A percentile compares a stretch with the other conserved stretches of the same genome.
Conservation (phyloP, 805 yeast genomes). For the Saccharomycopsis synnaedendra region DNA sequence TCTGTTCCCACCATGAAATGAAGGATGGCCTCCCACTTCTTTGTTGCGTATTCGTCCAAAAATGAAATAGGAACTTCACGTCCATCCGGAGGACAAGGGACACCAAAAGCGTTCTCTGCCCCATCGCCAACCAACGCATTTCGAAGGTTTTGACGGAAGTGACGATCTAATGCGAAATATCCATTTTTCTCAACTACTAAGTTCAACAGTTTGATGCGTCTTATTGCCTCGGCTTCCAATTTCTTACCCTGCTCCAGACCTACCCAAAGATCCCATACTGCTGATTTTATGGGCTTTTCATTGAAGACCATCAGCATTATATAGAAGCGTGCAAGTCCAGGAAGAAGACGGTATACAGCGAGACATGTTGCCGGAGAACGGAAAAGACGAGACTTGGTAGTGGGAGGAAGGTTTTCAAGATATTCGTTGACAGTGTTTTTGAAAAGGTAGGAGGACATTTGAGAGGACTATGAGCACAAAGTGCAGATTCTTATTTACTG, state of each 20-base stretch:
- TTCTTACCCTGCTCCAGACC: slow-evolving; percentile 32
- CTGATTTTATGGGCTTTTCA: slow-evolving; percentile 56
- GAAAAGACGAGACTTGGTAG: slow-evolving; percentile 74
- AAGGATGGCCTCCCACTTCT: slow-evolving; percentile 88
- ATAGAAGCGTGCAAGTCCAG: slow-evolving; percentile 80
- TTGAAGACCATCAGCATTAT: slow-evolving; percentile 80
- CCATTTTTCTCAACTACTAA: slow-evolving; percentile 50
- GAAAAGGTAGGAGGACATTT: slow-evolving; percentile 28
- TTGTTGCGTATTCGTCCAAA: slow-evolving; percentile 69
- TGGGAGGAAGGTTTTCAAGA: slow-evolving; percentile 79
- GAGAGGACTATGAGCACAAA: too few species aligned
- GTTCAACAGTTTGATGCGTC: slow-evolving; percentile 66
- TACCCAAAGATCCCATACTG: slow-evolving; percentile 69
- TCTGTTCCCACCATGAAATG: slow-evolving; percentile 98
- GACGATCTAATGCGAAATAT: slow-evolving; percentile 49
- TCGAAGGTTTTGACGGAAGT: slow-evolving; percentile 64
- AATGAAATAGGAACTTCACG: slow-evolving; percentile 47
- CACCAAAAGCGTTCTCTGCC: slow-evolving; percentile 65
- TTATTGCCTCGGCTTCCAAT: slow-evolving; percentile 61
- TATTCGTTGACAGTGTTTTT: slow-evolving; percentile 77
- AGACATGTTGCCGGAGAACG: slow-evolving; percentile 89
- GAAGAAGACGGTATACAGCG: slow-evolving; percentile 82
- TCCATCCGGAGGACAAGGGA: slow-evolving; percentile 29
- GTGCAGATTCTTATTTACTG: too few species aligned
- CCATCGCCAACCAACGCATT: slow-evolving; percentile 79